A percentile compares a stretch with the other conserved stretches of the same genome.
These are phyloP conservation scores for Calonectria ilicicola DNA, from an alignment of 2,329 filamentous ascomycete genomes.

Conservation along the genomic window DNA sequence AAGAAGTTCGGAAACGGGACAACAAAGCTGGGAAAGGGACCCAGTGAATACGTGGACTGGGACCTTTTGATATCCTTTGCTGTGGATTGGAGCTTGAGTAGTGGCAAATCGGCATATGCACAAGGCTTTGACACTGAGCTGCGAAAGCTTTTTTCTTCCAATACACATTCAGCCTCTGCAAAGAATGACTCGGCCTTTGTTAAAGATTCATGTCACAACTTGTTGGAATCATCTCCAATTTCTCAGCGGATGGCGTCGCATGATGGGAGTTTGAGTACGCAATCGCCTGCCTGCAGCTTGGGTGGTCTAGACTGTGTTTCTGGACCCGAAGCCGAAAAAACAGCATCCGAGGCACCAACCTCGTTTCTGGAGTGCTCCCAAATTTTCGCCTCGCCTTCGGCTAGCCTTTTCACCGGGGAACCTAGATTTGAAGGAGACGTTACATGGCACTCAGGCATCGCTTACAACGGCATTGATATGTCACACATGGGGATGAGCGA, in stretches of 20 bases:
- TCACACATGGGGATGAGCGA: neutral
- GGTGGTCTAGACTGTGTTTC: neutral
- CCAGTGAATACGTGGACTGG: neutral
- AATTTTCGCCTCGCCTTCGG: neutral
- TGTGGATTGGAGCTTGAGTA: conserved; percentile 7
- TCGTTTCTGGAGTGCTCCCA: neutral
- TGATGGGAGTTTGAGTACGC: too few species aligned
- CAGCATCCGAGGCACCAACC: neutral
- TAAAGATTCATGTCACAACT: neutral
- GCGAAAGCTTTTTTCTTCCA: neutral
- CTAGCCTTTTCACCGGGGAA: neutral
- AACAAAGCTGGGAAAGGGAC: neutral
- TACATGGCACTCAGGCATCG: neutral
- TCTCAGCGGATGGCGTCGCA: too few species aligned
- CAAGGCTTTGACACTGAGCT: neutral
- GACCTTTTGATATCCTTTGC: neutral
- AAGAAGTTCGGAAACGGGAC: neutral
- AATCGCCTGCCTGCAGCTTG: neutral
- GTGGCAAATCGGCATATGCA: neutral
- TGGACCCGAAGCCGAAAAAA: neutral
- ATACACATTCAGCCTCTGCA: neutral
- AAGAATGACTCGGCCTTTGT: neutral
- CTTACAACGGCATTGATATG: neutral
- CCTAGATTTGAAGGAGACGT: neutral
- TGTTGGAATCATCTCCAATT: too few species aligned